Percentiles rank a stretch among this genome's conserved stretches.
phyloP scores from a whole-genome alignment of 108 stramenopile genomes.

The Cyclostephanos invisitatus region DNA sequence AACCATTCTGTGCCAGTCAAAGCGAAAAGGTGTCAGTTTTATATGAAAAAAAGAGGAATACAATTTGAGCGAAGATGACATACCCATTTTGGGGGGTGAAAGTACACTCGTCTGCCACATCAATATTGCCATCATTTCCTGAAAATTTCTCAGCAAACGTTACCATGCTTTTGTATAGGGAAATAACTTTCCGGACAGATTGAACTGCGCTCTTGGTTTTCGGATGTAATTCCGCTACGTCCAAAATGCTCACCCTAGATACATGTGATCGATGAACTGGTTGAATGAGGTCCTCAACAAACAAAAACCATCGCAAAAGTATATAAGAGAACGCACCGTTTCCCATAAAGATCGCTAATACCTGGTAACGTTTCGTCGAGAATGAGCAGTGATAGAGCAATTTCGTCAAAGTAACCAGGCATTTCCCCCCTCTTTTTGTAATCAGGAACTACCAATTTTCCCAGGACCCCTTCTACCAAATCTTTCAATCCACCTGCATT shows the following conservation, averaged over 20 bases:
- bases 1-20: constrained; percentile 1
- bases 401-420: constrained; percentile 31
- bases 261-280: neutral
- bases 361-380: constrained; percentile 20
- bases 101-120: constrained; percentile 28
- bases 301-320: neutral
- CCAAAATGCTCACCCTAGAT: constrained; percentile 22
- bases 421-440: neutral
- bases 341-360: constrained; percentile 23
- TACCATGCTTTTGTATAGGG: constrained; percentile 17
- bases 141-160: constrained; percentile 14
- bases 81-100: constrained; percentile 12
- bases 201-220: constrained; percentile 9
- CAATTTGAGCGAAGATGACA: neutral
- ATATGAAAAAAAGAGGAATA: neutral
- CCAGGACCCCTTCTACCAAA: constrained; percentile 10
- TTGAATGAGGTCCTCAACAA: neutral
- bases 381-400: constrained; percentile 15
- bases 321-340: neutral
- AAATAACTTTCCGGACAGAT: constrained; percentile 21
- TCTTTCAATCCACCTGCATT: constrained; percentile 9
- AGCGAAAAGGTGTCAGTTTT: neutral
- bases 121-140: constrained; percentile 18
- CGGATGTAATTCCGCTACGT: constrained; percentile 25
- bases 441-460: constrained; percentile 13